Base-by-base conservation (phyloP, 306 rosid genomes). In the Ormosia emarginata region DNA sequence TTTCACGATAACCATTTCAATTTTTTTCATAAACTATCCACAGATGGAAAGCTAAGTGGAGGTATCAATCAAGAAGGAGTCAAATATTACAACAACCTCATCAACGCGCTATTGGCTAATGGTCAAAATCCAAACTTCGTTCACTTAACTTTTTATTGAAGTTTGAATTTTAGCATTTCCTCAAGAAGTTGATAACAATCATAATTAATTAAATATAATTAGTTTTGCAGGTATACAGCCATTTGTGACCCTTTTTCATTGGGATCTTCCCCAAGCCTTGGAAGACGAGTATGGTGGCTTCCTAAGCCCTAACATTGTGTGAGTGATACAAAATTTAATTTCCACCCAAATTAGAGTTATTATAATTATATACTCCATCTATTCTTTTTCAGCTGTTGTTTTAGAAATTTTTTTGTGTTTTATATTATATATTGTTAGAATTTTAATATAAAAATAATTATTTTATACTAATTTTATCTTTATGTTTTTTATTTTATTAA, bases 221-320 rank as follows among this genome's bases (percentile, higher is more conserved):
- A 46, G 5, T 13, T 29, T 18, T 56, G 5, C 4, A 86, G 93
- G 89, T 12, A 0, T 89, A 1, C 13, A 65, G 15, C 90, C 93
- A 17, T 91, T 47, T 75, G 92, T 81, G 72, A 90, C 96, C 24
- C 30, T 93, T 7, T 89, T 89, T 39, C 92, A 93, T 39, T 91
- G 89, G 92, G 96, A 93, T 80, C 81, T 84, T 86, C 94, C 97
- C 8, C 93, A 91, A 86, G 30, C 85, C 13, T 76, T 93, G 5
- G 91, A 90, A 52, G 91, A 91, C 1, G 82, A 90, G 39, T 91
- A 87, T n/a, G 84, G 87, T 4, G 96, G 96, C 9, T 91, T 91
- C 78, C 71, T 84, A 47, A 87, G 82, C n/a, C 73, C 78, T 32
- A 76, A 9, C 13, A 67, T 90, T 67, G 83, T 78, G 94, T 91